Evolutionary conservation across 2,329 filamentous ascomycete genomes (phyloP).

Genomic region (Trichophyton schoenleinii): DNA sequence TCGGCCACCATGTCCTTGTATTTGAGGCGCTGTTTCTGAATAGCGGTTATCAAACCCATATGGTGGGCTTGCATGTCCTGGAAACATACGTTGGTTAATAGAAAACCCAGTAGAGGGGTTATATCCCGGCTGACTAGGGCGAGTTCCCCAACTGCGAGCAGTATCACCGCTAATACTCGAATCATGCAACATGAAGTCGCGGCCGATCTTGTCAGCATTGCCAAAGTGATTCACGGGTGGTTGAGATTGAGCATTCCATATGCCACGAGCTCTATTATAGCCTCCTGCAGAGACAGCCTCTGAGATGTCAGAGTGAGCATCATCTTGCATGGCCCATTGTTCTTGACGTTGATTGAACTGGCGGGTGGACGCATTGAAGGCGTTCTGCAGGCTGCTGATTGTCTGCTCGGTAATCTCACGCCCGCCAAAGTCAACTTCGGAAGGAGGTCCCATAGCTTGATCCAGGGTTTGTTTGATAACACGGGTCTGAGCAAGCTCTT

Average conservation of each 20-base stretch:
- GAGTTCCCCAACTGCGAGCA: slow-evolving; percentile 22
- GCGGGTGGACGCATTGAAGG: slow-evolving; percentile 40
- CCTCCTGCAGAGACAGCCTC: slow-evolving; percentile 30
- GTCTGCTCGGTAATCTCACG: slow-evolving; percentile 41
- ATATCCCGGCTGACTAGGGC: slow-evolving; percentile 15
- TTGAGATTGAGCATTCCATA: slow-evolving; percentile 20
- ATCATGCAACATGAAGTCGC: slow-evolving; percentile 15
- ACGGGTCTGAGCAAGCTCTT: slow-evolving; percentile 48
- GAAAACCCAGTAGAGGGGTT: slow-evolving; percentile 14
- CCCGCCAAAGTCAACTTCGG: slow-evolving; percentile 39
- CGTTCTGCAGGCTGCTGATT: slow-evolving; percentile 38
- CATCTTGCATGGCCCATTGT: slow-evolving; percentile 33
- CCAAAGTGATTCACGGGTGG: slow-evolving; percentile 8
- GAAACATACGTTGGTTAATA: slow-evolving; percentile 25
- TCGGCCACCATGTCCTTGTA: slow-evolving; percentile 20
- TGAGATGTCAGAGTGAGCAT: slow-evolving; percentile 34
- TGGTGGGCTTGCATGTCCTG: slow-evolving; percentile 24
- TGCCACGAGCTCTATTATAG: slow-evolving; percentile 29
- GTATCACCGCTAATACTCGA: slow-evolving; percentile 19
- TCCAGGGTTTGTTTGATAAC: slow-evolving; percentile 51
- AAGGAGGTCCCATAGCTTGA: slow-evolving; percentile 43
- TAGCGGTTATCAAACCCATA: slow-evolving; percentile 21
- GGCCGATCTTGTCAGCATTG: slow-evolving; percentile 17
- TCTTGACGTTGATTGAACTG: slow-evolving; percentile 31
- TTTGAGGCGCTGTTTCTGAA: slow-evolving; percentile 22